Conservation (phyloP, 306 rosid species). For the Mimosa pudica region DNA sequence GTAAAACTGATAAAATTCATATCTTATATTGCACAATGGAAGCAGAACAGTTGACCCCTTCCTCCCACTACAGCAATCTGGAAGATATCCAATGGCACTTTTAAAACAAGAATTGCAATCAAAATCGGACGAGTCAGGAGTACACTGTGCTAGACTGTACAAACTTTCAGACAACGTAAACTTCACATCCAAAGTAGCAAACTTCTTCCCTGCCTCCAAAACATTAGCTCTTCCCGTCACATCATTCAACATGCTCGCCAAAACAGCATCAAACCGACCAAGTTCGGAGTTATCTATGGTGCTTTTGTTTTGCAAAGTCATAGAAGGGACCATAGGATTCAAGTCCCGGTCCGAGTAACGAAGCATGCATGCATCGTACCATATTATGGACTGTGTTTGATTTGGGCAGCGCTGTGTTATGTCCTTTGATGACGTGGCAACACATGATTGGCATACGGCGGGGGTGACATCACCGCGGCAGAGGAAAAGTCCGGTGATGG, state of each 20-base stretch:
- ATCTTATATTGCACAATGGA: not conserved
- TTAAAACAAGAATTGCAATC: not conserved
- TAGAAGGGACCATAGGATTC: slow-evolving; percentile 10
- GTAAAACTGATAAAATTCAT: slow-evolving; percentile 42
- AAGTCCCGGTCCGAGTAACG: slow-evolving; percentile 46
- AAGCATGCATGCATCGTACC: slow-evolving; percentile 50
- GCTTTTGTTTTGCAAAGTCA: fast-evolving
- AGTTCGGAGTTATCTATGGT: slow-evolving; percentile 4
- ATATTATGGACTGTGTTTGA: slow-evolving; percentile 48
- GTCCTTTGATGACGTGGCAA: slow-evolving; percentile 37
- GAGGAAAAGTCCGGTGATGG: slow-evolving; percentile 56
- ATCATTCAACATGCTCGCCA: slow-evolving; percentile 25
- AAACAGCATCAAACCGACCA: slow-evolving; percentile 7
- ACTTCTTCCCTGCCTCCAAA: slow-evolving; percentile 13
- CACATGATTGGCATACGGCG: slow-evolving; percentile 44
- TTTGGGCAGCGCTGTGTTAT: slow-evolving; percentile 35
- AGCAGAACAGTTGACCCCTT: not conserved
- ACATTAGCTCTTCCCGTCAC: slow-evolving; percentile 13
- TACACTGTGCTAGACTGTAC: not conserved
- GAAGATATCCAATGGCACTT: not conserved
- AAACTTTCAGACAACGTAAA: slow-evolving; percentile 26
- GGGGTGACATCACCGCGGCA: slow-evolving; percentile 54
- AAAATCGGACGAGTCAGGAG: not conserved
- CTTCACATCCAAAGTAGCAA: slow-evolving; percentile 33
- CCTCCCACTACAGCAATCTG: not conserved